phyloP scores from a whole-genome alignment of 441 rosid species.

The Aleurites moluccanus region DNA sequence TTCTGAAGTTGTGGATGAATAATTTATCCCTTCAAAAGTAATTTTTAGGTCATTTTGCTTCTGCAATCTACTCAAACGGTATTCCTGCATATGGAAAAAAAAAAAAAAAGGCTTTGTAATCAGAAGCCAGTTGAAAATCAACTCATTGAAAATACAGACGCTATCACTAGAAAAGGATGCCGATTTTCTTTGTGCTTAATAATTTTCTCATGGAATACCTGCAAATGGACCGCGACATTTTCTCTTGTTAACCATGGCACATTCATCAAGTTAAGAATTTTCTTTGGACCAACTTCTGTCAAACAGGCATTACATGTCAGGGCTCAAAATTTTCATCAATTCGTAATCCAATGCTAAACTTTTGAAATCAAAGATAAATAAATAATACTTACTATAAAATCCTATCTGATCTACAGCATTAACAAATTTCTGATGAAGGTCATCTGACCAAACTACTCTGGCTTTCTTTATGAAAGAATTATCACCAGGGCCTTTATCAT shows the following conservation, averaged over 20 bases:
- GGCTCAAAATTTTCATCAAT: conserved; percentile 9
- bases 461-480: conserved; percentile 41
- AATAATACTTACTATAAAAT: conserved; percentile 46
- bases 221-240: conserved; percentile 84
- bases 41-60: conserved; percentile 55
- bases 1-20: conserved; percentile 46
- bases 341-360: conserved; percentile 11
- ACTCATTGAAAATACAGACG: not conserved
- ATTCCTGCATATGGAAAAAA: conserved; percentile 66
- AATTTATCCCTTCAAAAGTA: conserved; percentile 45
- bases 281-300: conserved; percentile 89
- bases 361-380: conserved; percentile 17
- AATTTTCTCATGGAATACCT: conserved; percentile 45
- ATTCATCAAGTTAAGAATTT: conserved; percentile 74
- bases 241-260: conserved; percentile 76
- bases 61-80: conserved; percentile 83
- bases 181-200: not conserved
- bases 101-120: conserved; percentile 9
- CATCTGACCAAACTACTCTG: conserved; percentile 63
- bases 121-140: conserved; percentile 15
- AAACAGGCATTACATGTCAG: conserved; percentile 44
- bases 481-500: conserved; percentile 26
- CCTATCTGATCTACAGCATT: conserved; percentile 61
- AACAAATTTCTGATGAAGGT: conserved; percentile 69
- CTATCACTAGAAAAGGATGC: not conserved